Base-by-base conservation (phyloP, 2,329 filamentous ascomycete genomes). In the Venturiaceae sp. region DNA sequence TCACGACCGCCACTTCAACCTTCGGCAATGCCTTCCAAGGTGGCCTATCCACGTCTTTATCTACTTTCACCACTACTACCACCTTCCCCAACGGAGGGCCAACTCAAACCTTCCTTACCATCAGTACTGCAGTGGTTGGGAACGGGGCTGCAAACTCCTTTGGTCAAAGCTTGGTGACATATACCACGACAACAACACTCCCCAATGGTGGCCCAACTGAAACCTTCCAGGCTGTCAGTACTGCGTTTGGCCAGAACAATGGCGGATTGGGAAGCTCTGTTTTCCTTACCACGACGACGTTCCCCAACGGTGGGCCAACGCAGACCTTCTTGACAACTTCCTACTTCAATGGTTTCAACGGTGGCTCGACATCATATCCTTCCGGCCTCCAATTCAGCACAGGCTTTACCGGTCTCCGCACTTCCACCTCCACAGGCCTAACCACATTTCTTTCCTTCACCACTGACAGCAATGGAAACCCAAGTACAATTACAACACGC, bases 291-390 rank as follows among this genome's bases (percentile, higher is more conserved):
- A 44, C 54, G 7, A 56, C 54, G 8, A 56, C 54, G n/a, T 30
- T 44, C 36, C 36, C 54, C 54, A 46, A 39, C 36, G 54, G 54
- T 9, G 44, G 44, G 11, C 54, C 54, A 44, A 56, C 54, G 16
- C 54, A 41, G 28, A 56, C 39, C 23, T 56, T 41, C 54, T 11
- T 46, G 30, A 46, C 54, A 28, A 56, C 54, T 13, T 32, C 34
- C 3, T 36, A 34, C n/a, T 53, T 34, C 50, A 34, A 34, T 16
- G 21, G 46, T 6, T 16, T 19, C 37, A 16, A 46, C 2, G 21
- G 21, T 30, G 44, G 26, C 28, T 28, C 6, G 13, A 47, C 7
- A 16, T 11, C 14, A 26, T 13, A 32, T 19, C 13, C 52, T 14
- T 34, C 32, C 11, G 52, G 52, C 23, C 52, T 53, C 34, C 30